Evolutionary conservation across 257 asterid species (phyloP).

Genomic region (Petunia secreta): DNA sequence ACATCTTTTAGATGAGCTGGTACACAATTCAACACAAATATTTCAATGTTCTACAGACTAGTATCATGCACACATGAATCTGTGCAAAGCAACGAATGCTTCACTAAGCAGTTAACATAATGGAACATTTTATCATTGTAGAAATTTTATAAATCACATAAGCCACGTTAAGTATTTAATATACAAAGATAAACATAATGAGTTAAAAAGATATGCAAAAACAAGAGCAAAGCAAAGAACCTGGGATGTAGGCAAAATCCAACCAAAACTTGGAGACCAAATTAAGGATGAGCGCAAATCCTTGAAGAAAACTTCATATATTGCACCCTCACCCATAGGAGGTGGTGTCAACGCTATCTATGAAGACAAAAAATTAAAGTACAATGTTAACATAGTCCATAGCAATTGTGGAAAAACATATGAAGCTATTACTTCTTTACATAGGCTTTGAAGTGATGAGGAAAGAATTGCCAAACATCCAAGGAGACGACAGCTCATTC

Average conservation of each 20-base stretch:
- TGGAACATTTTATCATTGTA: background rate
- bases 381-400: background rate
- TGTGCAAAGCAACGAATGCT: background rate
- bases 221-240: slow-evolving; percentile 39
- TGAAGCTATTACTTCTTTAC: background rate
- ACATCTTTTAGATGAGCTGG: too few relatives aligned
- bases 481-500: too few relatives aligned
- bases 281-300: slow-evolving; percentile 84
- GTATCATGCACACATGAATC: too few relatives aligned
- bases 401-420: background rate
- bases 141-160: too few relatives aligned
- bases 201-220: background rate
- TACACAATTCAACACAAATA: too few relatives aligned
- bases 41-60: too few relatives aligned
- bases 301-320: slow-evolving; percentile 48
- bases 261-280: slow-evolving; percentile 75
- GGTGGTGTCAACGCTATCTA: slow-evolving; percentile 62
- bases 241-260: slow-evolving; percentile 63
- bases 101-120: background rate
- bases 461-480: too few relatives aligned
- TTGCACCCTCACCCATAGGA: slow-evolving; percentile 76
- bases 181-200: background rate
- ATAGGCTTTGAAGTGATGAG: background rate
- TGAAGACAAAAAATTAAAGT: slow-evolving; percentile 22
- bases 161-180: background rate